Evolutionary conservation across 495 filamentous ascomycete genomes (phyloP).

Genomic region (Venustampulla echinocandica): DNA sequence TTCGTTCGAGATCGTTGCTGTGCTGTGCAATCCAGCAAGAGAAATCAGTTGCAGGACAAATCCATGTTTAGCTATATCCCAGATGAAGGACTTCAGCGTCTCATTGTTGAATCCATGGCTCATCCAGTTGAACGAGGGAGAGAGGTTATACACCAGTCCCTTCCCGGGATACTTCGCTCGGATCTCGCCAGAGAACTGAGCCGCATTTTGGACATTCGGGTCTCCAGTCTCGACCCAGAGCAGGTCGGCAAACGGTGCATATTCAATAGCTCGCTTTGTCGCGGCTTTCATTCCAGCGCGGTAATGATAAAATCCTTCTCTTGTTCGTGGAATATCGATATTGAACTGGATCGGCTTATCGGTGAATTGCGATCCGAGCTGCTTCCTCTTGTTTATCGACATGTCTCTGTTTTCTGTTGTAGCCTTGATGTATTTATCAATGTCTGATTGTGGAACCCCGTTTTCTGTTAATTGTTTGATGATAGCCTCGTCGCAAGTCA

Average conservation of each 20-base stretch:
- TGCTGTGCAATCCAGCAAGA: constrained; percentile 82
- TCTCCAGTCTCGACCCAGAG: constrained; percentile 96
- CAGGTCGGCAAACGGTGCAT: constrained; percentile 87
- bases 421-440: constrained; percentile 54
- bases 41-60: constrained; percentile 92
- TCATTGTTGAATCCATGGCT: constrained; percentile 78
- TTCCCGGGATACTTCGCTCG: constrained; percentile 59
- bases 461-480: constrained; percentile 59
- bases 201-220: constrained; percentile 69
- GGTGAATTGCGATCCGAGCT: constrained; percentile 56
- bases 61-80: constrained; percentile 89
- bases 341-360: constrained; percentile 65
- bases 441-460: constrained; percentile 48
- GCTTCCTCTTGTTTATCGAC: constrained; percentile 66
- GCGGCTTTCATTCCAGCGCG: constrained; percentile 77
- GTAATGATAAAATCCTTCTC: constrained; percentile 97
- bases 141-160: constrained; percentile 91
- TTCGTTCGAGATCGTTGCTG: constrained; percentile 79
- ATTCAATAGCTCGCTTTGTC: constrained; percentile 85
- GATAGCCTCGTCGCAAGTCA: constrained; percentile 89
- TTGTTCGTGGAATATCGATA: constrained; percentile 87
- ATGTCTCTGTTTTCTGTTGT: constrained; percentile 58
- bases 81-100: constrained; percentile 78
- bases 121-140: constrained; percentile 97
- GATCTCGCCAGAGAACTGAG: constrained; percentile 67